phyloP scores from a whole-genome alignment of 2,329 filamentous ascomycete genomes.

The Myriosclerotinia duriaeana region DNA sequence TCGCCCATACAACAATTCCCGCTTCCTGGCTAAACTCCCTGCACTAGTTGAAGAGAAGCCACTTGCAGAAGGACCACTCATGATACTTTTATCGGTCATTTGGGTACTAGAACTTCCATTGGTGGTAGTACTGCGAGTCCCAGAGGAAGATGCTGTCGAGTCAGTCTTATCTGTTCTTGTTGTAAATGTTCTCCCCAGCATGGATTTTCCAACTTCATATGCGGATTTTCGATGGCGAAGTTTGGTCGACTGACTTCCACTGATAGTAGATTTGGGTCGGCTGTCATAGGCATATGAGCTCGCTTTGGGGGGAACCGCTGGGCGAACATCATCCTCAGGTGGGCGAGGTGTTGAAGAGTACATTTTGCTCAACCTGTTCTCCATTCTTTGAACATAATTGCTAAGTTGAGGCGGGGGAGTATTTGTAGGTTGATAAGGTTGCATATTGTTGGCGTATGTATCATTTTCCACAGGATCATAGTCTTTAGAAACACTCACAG shows the following conservation, averaged over 20 bases:
- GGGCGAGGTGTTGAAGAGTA: constrained; percentile 30
- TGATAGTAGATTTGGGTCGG: constrained; percentile 60
- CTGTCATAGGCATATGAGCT: constrained; percentile 43
- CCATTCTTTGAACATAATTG: constrained; percentile 91
- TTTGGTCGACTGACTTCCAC: constrained; percentile 46
- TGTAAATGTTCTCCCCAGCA: constrained; percentile 77
- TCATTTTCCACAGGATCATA: constrained; percentile 57
- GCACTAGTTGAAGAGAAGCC: constrained; percentile 94
- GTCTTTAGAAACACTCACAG: constrained; percentile 61
- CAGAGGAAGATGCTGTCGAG: constrained; percentile 73
- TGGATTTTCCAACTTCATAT: constrained; percentile 70
- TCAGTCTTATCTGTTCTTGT: constrained; percentile 76
- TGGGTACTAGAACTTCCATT: constrained; percentile 68
- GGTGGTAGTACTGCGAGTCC: constrained; percentile 66
- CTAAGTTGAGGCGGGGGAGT: constrained; percentile 68
- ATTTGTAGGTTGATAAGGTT: constrained; percentile 46
- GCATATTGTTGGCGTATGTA: constrained; percentile 28
- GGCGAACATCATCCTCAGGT: constrained; percentile 31
- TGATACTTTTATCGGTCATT: constrained; percentile 79
- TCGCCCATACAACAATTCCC: constrained; percentile 49
- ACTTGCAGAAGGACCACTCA: constrained; percentile 90
- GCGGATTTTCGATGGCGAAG: constrained; percentile 69
- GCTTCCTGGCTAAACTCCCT: constrained; percentile 82
- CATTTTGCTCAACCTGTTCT: constrained; percentile 61
- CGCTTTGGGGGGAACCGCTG: constrained; percentile 49